Evolutionary conservation across 176 grass and related monocot species (phyloP), one percentile per base, ranked within the genome.

Genomic region (Carex pumila): DNA sequence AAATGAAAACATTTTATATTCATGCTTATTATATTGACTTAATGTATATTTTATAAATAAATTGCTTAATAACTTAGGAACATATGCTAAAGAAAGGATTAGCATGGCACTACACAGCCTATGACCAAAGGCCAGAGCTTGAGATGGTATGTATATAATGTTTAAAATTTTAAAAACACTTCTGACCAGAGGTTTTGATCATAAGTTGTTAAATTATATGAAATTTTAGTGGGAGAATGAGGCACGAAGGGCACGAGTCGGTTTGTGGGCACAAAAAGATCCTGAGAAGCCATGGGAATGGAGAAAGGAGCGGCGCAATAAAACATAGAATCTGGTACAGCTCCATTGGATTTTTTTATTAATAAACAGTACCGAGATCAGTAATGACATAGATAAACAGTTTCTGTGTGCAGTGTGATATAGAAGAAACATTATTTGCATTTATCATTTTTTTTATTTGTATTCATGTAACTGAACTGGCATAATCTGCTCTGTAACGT

Each of bases 201-300:
- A 77, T 14, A 56, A 65, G 5, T 47, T 72, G 15, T 73, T 91
- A 19, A 84, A 72, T 25, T 12, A 68, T 63, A 22, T 12, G 79
- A 89, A 68, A 32, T 87, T 91, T 25, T 81, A 98, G 92, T 98
- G 91, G 92, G 91, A 98, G 86, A 89, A 83, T 37, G 79, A 98
- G 37, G 95, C 91, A 45, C 71, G 59, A 18, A 55, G 2, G 14
- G 86, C 79, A 3, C 32, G 81, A 9, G 45, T 79, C 8, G 95
- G 95, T 7, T 79, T 98, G 30, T 95, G 92, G 95, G 69, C 88
- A 58, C 81, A 45, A 57, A 61, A 80, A 0, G 74, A 95, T 63
- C 89, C 92, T 1, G 83, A 93, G 52, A 90, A 93, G 74, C 92
- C 95, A 88, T 98, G 95, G 95, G 89, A 95, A 76, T 95, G 92